A percentile compares a stretch with the other conserved stretches of the same genome.
Evolutionary conservation across 2,329 filamentous ascomycete genomes (phyloP).

Genomic region (Eurotiales sp.): DNA sequence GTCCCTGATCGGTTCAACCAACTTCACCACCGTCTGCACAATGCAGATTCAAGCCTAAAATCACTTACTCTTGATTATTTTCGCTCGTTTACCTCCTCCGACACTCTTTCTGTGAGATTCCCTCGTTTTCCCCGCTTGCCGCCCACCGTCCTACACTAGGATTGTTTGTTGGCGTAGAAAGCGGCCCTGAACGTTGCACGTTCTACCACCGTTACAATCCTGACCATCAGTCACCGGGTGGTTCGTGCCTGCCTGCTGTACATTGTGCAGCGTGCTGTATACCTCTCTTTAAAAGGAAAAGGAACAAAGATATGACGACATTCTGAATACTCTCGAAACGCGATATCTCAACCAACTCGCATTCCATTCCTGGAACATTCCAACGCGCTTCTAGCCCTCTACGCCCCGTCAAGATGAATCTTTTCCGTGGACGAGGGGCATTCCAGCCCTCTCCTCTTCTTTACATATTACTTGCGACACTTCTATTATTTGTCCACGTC

Average conservation of each 20-base stretch:
- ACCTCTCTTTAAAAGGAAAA: background rate
- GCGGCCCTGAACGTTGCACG: background rate
- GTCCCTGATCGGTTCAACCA: no score
- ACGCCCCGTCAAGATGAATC: conserved; percentile 4
- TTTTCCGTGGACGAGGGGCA: background rate
- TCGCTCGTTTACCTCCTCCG: conserved; percentile 2
- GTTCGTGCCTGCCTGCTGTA: background rate
- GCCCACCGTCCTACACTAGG: background rate
- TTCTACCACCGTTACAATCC: background rate
- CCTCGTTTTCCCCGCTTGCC: background rate
- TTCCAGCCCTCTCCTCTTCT: background rate
- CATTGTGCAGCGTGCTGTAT: background rate
- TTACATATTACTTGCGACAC: background rate
- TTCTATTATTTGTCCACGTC: conserved; percentile 5
- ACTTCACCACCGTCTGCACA: background rate
- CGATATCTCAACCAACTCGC: conserved; percentile 1
- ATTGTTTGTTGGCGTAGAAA: conserved; percentile 5
- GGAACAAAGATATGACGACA: background rate
- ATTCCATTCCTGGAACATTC: conserved; percentile 13
- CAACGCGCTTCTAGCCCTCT: conserved; percentile 1
- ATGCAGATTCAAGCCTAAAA: background rate
- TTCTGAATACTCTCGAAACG: background rate
- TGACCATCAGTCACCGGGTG: background rate
- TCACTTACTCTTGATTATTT: background rate
- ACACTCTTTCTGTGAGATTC: background rate